A percentile compares a stretch with the other conserved stretches of the same genome.
Evolutionary conservation across 768 basidiomycete genomes (phyloP).

Genomic region (Fomitopsis pulvina): DNA sequence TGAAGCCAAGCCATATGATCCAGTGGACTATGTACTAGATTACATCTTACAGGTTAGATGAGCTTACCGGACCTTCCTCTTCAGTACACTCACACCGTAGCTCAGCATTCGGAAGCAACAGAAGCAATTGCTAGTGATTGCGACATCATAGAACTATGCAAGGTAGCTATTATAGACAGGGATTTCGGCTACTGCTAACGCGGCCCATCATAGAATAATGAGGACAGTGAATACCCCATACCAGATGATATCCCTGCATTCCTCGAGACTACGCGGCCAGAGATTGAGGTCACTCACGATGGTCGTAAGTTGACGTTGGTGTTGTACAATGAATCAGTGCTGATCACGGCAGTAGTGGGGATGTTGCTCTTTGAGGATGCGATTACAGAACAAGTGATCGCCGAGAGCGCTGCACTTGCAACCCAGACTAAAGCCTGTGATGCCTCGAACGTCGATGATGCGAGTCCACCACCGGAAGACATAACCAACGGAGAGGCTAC

Average conservation of each 20-base stretch:
- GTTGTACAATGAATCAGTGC: neutral
- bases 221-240: neutral
- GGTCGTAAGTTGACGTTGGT: neutral
- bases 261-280: conserved; percentile 1
- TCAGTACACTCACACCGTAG: neutral
- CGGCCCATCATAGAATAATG: neutral
- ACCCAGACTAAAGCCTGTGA: too few species aligned
- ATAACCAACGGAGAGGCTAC: too few species aligned
- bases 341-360: neutral
- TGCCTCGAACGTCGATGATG: too few species aligned
- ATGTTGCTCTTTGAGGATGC: neutral
- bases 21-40: neutral
- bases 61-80: neutral
- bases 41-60: neutral
- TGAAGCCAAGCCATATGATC: neutral
- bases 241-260: conserved; percentile 2
- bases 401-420: neutral
- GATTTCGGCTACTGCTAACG: neutral
- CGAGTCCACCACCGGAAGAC: too few species aligned
- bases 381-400: neutral
- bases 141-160: conserved; percentile 7
- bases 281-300: conserved; percentile 9
- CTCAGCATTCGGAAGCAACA: conserved; percentile 8
- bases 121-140: conserved; percentile 10
- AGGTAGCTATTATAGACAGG: neutral